Percentiles rank a stretch among this genome's conserved stretches.
Evolutionary conservation across 1,139 yeast genomes (phyloP).

Genomic region (Candida tetrigidarum): DNA sequence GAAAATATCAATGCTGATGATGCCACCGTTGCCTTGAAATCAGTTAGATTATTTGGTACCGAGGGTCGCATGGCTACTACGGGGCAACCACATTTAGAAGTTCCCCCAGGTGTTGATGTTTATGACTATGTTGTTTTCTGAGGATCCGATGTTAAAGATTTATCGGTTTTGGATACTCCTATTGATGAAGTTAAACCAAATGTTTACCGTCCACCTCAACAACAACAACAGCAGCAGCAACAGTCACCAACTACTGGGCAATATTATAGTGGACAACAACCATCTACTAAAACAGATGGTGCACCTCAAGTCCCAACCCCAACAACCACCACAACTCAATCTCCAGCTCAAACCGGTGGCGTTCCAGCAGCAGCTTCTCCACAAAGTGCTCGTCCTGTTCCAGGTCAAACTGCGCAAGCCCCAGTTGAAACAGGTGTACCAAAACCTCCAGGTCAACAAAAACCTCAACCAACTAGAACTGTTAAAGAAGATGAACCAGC

Average conservation of each 20-base stretch:
- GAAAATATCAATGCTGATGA: conserved; percentile 89
- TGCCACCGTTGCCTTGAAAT: conserved; percentile 84
- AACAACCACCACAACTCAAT: conserved; percentile 6
- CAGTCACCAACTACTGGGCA: conserved; percentile 15
- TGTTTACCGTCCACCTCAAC: conserved; percentile 30
- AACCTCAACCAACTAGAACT: conserved; percentile 15
- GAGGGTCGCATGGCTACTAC: conserved; percentile 75
- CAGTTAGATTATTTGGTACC: conserved; percentile 88
- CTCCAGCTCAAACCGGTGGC: not conserved
- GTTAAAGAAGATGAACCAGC: conserved; percentile 14
- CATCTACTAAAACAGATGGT: conserved; percentile 5
- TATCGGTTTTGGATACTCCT: conserved; percentile 77
- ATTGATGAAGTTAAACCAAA: conserved; percentile 56
- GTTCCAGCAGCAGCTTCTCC: conserved; percentile 12
- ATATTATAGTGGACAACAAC: conserved; percentile 19
- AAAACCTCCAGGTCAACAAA: conserved; percentile 10
- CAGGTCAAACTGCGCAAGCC: conserved; percentile 11
- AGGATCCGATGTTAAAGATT: conserved; percentile 92
- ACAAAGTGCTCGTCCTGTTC: conserved; percentile 13
- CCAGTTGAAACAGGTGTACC: conserved; percentile 17
- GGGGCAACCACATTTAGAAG: conserved; percentile 71
- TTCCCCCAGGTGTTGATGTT: conserved; percentile 72
- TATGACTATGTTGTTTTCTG: conserved; percentile 85
- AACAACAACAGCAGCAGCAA: conserved; percentile 13
- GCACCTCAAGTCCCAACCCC: conserved; percentile 11